These are phyloP conservation scores for Phytophthora macrochlamydospora DNA, from an alignment of 352 stramenopile species.

Conservation along the genomic window DNA sequence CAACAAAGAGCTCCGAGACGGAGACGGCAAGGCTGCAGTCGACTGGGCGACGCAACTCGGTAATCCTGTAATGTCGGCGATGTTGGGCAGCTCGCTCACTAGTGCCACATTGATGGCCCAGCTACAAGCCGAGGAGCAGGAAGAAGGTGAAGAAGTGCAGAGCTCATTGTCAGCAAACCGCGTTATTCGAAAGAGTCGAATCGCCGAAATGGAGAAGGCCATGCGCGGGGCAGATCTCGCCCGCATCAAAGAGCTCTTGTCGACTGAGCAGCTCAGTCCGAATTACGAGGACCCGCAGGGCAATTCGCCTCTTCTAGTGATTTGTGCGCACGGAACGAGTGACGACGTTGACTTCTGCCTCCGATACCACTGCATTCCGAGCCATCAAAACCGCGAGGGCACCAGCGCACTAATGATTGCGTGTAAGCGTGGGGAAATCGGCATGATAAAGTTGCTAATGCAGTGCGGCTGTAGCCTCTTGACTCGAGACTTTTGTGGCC, in stretches of 20 bases:
- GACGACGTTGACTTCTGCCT: slow-evolving; percentile 47
- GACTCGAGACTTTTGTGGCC: slow-evolving; percentile 52
- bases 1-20: slow-evolving; percentile 32
- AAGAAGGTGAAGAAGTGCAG: slow-evolving; percentile 23
- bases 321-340: slow-evolving; percentile 28
- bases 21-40: slow-evolving; percentile 30
- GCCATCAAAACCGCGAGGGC: slow-evolving; percentile 53
- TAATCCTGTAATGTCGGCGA: slow-evolving; percentile 30
- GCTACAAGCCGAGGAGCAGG: slow-evolving; percentile 50
- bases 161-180: slow-evolving; percentile 22
- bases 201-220: slow-evolving; percentile 40
- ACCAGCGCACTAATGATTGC: slow-evolving; percentile 52
- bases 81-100: slow-evolving; percentile 34
- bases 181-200: slow-evolving; percentile 16
- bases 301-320: slow-evolving; percentile 51
- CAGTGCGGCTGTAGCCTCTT: slow-evolving; percentile 38
- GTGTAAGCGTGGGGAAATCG: slow-evolving; percentile 44
- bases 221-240: slow-evolving; percentile 38
- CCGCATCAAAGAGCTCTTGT: slow-evolving; percentile 42
- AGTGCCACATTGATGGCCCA: slow-evolving; percentile 32
- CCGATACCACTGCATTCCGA: slow-evolving; percentile 41
- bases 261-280: slow-evolving; percentile 39
- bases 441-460: slow-evolving; percentile 48
- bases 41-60: slow-evolving; percentile 42
- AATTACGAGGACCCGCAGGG: slow-evolving; percentile 56